phyloP scores from a whole-genome alignment of 768 basidiomycete genomes.

The Psilocybe cubensis region DNA sequence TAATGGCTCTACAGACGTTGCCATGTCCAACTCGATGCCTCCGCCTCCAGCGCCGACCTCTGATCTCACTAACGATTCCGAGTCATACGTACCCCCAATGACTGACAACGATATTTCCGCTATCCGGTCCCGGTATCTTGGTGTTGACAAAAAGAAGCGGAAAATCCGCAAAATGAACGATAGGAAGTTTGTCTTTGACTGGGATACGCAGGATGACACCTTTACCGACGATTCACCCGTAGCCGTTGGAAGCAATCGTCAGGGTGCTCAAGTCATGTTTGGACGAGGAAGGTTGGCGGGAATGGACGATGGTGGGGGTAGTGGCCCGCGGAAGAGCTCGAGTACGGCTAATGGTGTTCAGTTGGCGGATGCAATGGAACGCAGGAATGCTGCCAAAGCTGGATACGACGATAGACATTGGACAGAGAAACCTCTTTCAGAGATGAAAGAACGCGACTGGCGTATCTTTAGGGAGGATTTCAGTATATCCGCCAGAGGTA shows the following conservation, averaged over 20 bases:
- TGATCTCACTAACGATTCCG: constrained; percentile 34
- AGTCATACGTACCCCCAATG: constrained; percentile 64
- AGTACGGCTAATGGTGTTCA: constrained; percentile 39
- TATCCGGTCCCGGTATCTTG: constrained; percentile 92
- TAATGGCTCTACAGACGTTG: constrained; percentile 33
- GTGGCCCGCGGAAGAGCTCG: constrained; percentile 39
- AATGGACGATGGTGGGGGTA: constrained; percentile 78
- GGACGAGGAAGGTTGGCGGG: constrained; percentile 83
- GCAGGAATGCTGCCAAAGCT: constrained; percentile 77
- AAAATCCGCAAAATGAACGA: constrained; percentile 95
- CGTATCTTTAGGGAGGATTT: constrained; percentile 99
- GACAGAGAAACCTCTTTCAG: constrained; percentile 89
- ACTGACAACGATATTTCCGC: constrained; percentile 79
- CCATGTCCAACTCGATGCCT: constrained; percentile 47
- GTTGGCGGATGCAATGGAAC: constrained; percentile 82
- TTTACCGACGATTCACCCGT: constrained; percentile 77
- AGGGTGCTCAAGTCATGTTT: constrained; percentile 89
- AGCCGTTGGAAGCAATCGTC: constrained; percentile 69
- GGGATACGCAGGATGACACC: constrained; percentile 97
- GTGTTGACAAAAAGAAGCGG: constrained; percentile 92
- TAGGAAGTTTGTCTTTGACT: constrained; percentile 98
- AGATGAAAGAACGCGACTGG: constrained; percentile 99
- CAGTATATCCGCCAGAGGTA: constrained; percentile 91
- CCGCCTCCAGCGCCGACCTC: constrained; percentile 45
- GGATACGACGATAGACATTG: constrained; percentile 96